A percentile compares a stretch with the other conserved stretches of the same genome.
phyloP scores from a whole-genome alignment of 2,329 filamentous ascomycete genomes.

The Ophiostoma populinum region DNA sequence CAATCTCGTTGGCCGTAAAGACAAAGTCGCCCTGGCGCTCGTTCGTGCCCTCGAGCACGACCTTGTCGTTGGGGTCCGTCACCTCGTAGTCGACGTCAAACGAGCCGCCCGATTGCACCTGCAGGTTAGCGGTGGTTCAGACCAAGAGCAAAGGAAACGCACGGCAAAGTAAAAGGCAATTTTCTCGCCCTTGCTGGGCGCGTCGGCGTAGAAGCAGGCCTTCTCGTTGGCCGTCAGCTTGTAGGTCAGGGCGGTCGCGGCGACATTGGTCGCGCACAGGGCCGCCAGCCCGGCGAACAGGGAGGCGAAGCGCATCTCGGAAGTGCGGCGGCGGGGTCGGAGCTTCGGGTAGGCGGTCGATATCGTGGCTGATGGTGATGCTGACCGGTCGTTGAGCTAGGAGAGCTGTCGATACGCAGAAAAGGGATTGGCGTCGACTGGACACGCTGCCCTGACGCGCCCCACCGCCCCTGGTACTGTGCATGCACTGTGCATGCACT shows the following conservation, averaged over 20 bases:
- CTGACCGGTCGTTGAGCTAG: neutral
- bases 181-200: slow-evolving; percentile 67
- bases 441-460: no score
- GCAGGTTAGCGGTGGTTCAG: neutral
- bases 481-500: no score
- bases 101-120: slow-evolving; percentile 96
- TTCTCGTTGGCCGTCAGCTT: slow-evolving; percentile 79
- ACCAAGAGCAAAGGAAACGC: no score
- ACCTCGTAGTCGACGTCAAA: slow-evolving; percentile 95
- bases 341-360: neutral
- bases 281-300: slow-evolving; percentile 53
- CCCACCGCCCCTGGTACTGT: no score
- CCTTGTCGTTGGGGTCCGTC: slow-evolving; percentile 60
- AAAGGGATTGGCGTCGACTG: no score
- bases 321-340: neutral
- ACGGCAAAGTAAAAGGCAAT: slow-evolving; percentile 98
- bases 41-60: slow-evolving; percentile 74
- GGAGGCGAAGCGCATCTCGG: slow-evolving; percentile 46
- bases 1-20: slow-evolving; percentile 74
- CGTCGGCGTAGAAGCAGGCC: slow-evolving; percentile 81
- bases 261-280: slow-evolving; percentile 50
- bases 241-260: slow-evolving; percentile 87
- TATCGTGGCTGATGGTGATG: no score
- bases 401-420: neutral
- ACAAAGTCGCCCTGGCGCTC: slow-evolving; percentile 95